Percentiles rank a stretch among this genome's conserved stretches.
These are phyloP conservation scores for Hyaloscypha variabilis DNA, from an alignment of 495 filamentous ascomycete species.

Conservation along the genomic window DNA sequence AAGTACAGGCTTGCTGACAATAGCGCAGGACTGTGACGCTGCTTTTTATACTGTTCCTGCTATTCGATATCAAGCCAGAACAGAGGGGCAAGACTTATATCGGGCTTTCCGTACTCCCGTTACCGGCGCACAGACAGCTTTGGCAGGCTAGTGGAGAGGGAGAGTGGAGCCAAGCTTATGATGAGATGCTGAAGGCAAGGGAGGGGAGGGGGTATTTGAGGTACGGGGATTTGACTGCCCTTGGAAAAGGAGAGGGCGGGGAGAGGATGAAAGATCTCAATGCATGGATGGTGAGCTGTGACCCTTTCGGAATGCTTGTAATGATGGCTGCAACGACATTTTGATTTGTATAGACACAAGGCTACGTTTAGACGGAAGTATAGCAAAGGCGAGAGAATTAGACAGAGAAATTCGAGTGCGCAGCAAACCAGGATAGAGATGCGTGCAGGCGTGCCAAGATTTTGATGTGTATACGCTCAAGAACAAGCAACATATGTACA, in stretches of 20 bases:
- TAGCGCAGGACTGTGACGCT: slow-evolving; percentile 21
- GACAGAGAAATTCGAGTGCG: too few relatives aligned
- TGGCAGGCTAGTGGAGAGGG: slow-evolving; percentile 21
- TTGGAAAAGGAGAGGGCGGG: slow-evolving; percentile 20
- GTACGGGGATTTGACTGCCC: slow-evolving; percentile 22
- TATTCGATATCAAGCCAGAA: slow-evolving; percentile 27
- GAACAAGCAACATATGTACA: too few relatives aligned
- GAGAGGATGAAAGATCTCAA: slow-evolving; percentile 27
- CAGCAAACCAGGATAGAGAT: too few relatives aligned
- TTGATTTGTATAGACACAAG: slow-evolving; percentile 13
- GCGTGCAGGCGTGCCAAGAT: too few relatives aligned
- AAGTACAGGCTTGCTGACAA: neutral
- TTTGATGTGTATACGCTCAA: too few relatives aligned
- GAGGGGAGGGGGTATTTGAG: slow-evolving; percentile 26
- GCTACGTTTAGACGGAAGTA: too few relatives aligned
- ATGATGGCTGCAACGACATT: slow-evolving; percentile 26
- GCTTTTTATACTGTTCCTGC: slow-evolving; percentile 23
- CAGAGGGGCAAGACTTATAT: slow-evolving; percentile 22
- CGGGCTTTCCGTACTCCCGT: slow-evolving; percentile 26
- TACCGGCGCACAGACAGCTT: slow-evolving; percentile 26
- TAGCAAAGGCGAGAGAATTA: too few relatives aligned
- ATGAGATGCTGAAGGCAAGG: slow-evolving; percentile 25
- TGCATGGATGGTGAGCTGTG: slow-evolving; percentile 24
- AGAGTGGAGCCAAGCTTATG: slow-evolving; percentile 22
- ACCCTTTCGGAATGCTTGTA: slow-evolving; percentile 23